Percentiles rank a stretch among this genome's conserved stretches.
Evolutionary conservation across 805 yeast genomes (phyloP).

Genomic region (Kodamaea leandrae): DNA sequence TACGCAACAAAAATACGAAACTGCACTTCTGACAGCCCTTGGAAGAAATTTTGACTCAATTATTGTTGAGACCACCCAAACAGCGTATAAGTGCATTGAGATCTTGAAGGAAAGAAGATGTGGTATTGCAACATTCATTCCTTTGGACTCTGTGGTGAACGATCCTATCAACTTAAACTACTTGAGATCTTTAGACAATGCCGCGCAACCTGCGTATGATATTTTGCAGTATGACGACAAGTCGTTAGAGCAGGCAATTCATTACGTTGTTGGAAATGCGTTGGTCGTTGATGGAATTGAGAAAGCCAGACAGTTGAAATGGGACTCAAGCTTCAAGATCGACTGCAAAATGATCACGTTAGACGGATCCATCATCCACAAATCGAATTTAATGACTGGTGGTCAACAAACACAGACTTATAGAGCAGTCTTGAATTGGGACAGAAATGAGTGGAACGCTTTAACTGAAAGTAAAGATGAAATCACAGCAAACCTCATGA

Average conservation of each 20-base stretch:
- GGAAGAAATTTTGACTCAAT: constrained; percentile 82
- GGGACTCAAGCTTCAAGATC: constrained; percentile 46
- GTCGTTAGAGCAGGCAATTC: constrained; percentile 70
- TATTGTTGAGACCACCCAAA: constrained; percentile 67
- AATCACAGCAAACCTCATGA: constrained; percentile 50
- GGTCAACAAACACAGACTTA: constrained; percentile 56
- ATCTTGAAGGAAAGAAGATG: constrained; percentile 80
- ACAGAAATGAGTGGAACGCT: constrained; percentile 59
- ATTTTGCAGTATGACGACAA: constrained; percentile 65
- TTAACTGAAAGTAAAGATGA: constrained; percentile 52
- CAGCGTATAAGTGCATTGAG: constrained; percentile 74
- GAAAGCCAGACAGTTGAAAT: constrained; percentile 68
- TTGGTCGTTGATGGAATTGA: constrained; percentile 71
- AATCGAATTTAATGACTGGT: constrained; percentile 91
- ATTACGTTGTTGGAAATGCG: constrained; percentile 75
- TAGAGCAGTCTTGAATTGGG: constrained; percentile 57
- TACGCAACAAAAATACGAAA: constrained; percentile 63
- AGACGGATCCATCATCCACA: constrained; percentile 82
- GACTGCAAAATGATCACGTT: constrained; percentile 67
- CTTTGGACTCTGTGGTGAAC: constrained; percentile 68
- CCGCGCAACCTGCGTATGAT: constrained; percentile 70
- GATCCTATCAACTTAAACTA: constrained; percentile 52
- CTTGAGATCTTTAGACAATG: constrained; percentile 50
- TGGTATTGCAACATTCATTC: constrained; percentile 85
- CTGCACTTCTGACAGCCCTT: constrained; percentile 71